phyloP scores from a whole-genome alignment of 2,329 filamentous ascomycete genomes.

The Colletotrichum plurivorum region DNA sequence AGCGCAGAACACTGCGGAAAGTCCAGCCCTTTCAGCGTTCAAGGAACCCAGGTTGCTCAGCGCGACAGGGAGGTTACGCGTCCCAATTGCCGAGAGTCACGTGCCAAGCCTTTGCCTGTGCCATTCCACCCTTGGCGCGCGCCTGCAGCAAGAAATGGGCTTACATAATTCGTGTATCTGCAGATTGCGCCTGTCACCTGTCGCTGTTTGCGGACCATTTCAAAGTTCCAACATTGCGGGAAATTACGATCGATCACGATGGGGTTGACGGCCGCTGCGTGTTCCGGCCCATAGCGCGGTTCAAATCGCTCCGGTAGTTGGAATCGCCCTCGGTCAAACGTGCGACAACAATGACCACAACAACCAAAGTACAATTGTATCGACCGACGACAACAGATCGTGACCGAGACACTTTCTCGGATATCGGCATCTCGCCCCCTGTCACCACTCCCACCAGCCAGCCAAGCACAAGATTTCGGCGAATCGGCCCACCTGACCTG shows the following conservation, averaged over 20 bases:
- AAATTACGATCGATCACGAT: neutral
- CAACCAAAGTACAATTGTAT: conserved; percentile 16
- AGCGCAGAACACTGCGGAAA: neutral
- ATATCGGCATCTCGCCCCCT: conserved; percentile 32
- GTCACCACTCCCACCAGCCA: neutral
- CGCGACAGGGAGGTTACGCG: conserved; percentile 27
- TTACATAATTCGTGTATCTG: conserved; percentile 23
- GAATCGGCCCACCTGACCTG: neutral
- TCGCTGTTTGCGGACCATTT: neutral
- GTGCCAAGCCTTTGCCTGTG: conserved; percentile 30
- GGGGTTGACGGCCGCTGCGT: conserved; percentile 1
- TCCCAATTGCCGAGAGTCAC: conserved; percentile 33
- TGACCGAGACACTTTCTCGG: conserved; percentile 27
- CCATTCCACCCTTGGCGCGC: too few species aligned
- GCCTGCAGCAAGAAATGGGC: neutral
- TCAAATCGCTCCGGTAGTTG: neutral
- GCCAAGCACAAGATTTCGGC: neutral
- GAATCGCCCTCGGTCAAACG: neutral
- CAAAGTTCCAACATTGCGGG: neutral
- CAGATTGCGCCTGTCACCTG: neutral
- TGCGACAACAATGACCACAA: neutral
- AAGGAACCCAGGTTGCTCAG: neutral
- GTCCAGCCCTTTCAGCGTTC: neutral
- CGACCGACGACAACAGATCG: neutral
- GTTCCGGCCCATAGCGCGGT: too few species aligned